Evolutionary conservation across 441 rosid genomes (phyloP).

Genomic region (Brassica hybrid): DNA sequence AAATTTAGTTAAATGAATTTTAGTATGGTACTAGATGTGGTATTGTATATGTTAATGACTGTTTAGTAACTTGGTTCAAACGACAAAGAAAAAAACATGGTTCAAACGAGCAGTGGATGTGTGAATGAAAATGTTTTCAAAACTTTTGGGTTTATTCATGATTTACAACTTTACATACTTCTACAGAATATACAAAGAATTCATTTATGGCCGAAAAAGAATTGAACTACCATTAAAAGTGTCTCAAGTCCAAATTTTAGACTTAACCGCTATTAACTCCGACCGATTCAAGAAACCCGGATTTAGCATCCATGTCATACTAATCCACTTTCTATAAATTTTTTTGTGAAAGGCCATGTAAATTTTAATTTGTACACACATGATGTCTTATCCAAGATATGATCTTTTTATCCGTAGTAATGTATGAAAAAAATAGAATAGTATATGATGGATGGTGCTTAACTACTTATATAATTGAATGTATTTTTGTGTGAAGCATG

Average conservation of each 20-base stretch:
- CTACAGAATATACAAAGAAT: too few species aligned
- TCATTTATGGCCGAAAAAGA: too few species aligned
- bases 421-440: not conserved
- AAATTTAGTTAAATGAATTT: not conserved
- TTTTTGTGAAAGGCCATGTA: not conserved
- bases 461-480: not conserved
- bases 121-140: too few species aligned
- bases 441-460: too few species aligned
- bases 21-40: too few species aligned
- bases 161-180: too few species aligned
- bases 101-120: not conserved
- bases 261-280: too few species aligned
- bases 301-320: not conserved
- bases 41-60: too few species aligned
- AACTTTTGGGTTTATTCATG: not conserved
- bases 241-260: too few species aligned
- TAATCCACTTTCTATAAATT: not conserved
- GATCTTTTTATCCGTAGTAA: not conserved
- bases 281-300: not conserved
- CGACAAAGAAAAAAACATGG: too few species aligned
- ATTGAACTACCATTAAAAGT: too few species aligned
- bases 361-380: not conserved
- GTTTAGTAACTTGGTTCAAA: too few species aligned
- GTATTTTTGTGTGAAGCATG: constrained; percentile 1
- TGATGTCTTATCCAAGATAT: not conserved